Percentiles rank a stretch among this genome's conserved stretches.
phyloP scores from a whole-genome alignment of 163 green algal species.

The Scenedesmus sp. region DNA sequence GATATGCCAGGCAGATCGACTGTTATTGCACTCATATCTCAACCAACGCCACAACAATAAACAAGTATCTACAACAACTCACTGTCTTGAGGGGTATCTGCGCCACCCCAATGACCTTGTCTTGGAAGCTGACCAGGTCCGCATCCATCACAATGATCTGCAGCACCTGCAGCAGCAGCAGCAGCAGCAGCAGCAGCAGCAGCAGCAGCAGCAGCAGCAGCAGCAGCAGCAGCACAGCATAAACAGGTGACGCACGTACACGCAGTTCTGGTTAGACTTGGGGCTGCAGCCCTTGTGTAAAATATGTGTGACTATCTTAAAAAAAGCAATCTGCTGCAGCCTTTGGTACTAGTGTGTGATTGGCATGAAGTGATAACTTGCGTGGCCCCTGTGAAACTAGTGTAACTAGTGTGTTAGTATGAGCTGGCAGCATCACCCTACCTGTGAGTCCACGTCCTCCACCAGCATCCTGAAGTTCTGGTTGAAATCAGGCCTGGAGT shows the following conservation, averaged over 20 bases:
- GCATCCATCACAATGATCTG: conserved; percentile 44
- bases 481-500: conserved; percentile 42
- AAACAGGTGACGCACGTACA: too few species aligned
- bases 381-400: too few species aligned
- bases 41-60: not conserved
- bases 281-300: too few species aligned
- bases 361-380: too few species aligned
- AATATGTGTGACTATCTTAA: too few species aligned
- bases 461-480: conserved; percentile 69
- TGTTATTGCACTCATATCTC: not conserved
- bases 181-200: not conserved
- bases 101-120: conserved; percentile 49
- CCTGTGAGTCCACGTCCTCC: conserved; percentile 46
- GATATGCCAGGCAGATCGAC: not conserved
- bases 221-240: not conserved
- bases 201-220: not conserved
- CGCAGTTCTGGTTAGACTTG: too few species aligned
- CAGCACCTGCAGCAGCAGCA: conserved; percentile 21
- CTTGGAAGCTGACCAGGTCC: not conserved
- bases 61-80: not conserved
- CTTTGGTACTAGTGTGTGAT: too few species aligned
- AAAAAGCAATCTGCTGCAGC: too few species aligned
- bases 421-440: not conserved
- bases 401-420: too few species aligned
- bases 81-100: conserved; percentile 42